These are phyloP conservation scores for Bipolaris sorokiniana DNA, from an alignment of 2,329 filamentous ascomycete genomes.

Conservation along the genomic window DNA sequence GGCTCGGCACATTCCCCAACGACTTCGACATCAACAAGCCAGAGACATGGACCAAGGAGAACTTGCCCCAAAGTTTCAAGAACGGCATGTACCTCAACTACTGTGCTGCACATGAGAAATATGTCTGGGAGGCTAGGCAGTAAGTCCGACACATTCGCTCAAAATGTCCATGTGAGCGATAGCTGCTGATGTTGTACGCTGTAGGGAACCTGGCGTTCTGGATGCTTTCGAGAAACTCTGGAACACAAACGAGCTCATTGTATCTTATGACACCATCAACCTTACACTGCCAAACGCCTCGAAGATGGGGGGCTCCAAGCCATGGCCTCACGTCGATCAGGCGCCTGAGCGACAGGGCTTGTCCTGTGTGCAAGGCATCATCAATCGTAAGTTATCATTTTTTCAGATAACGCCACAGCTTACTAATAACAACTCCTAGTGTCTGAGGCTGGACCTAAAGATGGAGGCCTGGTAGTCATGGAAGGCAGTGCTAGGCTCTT, in stretches of 20 bases:
- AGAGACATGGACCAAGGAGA: conserved; percentile 53
- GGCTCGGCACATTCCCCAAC: conserved; percentile 37
- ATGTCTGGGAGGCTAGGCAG: conserved; percentile 52
- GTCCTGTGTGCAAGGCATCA: conserved; percentile 53
- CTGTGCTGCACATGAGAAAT: conserved; percentile 51
- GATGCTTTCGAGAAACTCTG: conserved; percentile 53
- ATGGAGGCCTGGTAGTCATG: conserved; percentile 56
- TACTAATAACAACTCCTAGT: conserved; percentile 3
- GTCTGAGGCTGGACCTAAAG: conserved; percentile 47
- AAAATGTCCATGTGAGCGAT: background rate
- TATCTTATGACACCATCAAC: conserved; percentile 49
- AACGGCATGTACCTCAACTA: conserved; percentile 51
- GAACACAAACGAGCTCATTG: conserved; percentile 42
- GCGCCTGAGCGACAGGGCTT: conserved; percentile 47
- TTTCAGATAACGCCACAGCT: background rate
- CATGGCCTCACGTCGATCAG: conserved; percentile 57
- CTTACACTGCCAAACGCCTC: conserved; percentile 51
- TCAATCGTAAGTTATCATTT: conserved; percentile 50
- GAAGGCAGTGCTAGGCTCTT: conserved; percentile 51
- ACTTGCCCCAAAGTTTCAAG: conserved; percentile 48
- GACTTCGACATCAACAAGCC: conserved; percentile 41
- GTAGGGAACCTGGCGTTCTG: conserved; percentile 49
- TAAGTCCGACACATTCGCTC: conserved; percentile 2
- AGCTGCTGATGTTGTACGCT: background rate
- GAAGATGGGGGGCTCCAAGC: conserved; percentile 38